Percentiles rank a stretch among this genome's conserved stretches.
phyloP scores from a whole-genome alignment of 2,329 filamentous ascomycete species.

The Fusarium gaditjirri region DNA sequence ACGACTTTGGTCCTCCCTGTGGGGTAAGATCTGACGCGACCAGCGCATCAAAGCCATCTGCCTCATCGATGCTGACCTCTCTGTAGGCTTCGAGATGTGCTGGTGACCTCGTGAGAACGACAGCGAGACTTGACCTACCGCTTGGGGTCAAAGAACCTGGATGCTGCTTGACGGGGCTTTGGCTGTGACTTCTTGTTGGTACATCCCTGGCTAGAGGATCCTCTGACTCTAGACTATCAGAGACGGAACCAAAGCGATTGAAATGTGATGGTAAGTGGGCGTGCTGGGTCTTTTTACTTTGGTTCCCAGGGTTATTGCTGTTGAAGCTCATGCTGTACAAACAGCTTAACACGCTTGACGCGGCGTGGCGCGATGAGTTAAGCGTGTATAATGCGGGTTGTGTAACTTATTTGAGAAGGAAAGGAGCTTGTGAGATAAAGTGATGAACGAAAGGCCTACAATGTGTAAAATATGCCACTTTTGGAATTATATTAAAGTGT shows the following conservation, averaged over 20 bases:
- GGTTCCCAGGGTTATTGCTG: neutral
- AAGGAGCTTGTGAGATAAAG: rapidly evolving
- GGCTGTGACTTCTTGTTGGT: slow-evolving; percentile 16
- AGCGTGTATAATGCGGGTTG: neutral
- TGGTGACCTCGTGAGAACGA: slow-evolving; percentile 36
- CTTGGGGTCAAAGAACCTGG: neutral
- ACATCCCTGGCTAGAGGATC: slow-evolving; percentile 32
- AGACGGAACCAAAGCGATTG: neutral
- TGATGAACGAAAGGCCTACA: rapidly evolving
- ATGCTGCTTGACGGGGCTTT: slow-evolving; percentile 13
- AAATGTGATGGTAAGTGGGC: neutral
- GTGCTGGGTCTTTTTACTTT: neutral
- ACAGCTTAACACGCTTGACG: neutral
- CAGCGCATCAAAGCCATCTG: slow-evolving; percentile 9
- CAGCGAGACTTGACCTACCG: slow-evolving; percentile 25
- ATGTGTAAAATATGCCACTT: neutral
- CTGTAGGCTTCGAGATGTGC: neutral
- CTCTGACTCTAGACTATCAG: slow-evolving; percentile 32
- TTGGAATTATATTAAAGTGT: neutral
- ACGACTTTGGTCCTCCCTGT: slow-evolving; percentile 13
- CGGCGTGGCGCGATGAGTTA: slow-evolving; percentile 1
- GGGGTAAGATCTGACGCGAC: slow-evolving; percentile 39
- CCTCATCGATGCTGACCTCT: slow-evolving; percentile 5
- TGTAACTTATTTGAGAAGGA: neutral
- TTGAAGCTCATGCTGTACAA: slow-evolving; percentile 16